Conservation (phyloP, 2,329 filamentous ascomycete species). For the Talaromyces funiculosus region DNA sequence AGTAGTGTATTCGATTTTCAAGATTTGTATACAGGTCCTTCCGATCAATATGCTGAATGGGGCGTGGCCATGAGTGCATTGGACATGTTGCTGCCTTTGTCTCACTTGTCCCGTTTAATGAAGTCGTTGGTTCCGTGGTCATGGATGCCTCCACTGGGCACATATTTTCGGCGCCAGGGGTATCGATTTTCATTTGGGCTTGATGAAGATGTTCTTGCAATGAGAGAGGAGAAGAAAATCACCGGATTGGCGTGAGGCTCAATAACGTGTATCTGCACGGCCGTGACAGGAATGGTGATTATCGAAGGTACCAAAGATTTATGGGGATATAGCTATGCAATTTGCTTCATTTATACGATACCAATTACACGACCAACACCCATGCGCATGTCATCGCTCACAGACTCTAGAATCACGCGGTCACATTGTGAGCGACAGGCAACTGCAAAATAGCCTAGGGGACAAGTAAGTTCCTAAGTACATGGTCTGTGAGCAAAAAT, state of each 20-base stretch:
- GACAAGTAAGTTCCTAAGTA: not conserved
- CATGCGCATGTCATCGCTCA: not conserved
- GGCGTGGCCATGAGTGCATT: constrained; percentile 17
- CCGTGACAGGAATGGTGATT: not conserved
- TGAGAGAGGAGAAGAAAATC: not conserved
- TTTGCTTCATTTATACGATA: constrained; percentile 2
- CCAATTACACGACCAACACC: not conserved
- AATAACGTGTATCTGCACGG: not conserved
- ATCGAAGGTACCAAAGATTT: not conserved
- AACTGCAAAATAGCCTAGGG: not conserved
- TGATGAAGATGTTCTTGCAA: not conserved
- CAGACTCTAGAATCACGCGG: not conserved
- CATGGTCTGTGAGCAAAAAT: not conserved
- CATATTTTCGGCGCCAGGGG: not conserved
- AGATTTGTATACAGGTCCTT: constrained; percentile 66
- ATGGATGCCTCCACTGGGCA: not conserved
- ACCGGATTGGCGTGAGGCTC: not conserved
- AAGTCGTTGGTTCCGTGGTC: not conserved
- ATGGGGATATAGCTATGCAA: not conserved
- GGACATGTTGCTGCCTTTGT: constrained; percentile 3
- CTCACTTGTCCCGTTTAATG: not conserved
- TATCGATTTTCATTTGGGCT: not conserved
- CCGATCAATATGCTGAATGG: constrained; percentile 59
- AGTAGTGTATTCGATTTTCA: constrained; percentile 63
- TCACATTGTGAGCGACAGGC: not conserved